Base-by-base conservation (phyloP, 371 early-diverging fungal species). In the Lichtheimia corymbifera region DNA sequence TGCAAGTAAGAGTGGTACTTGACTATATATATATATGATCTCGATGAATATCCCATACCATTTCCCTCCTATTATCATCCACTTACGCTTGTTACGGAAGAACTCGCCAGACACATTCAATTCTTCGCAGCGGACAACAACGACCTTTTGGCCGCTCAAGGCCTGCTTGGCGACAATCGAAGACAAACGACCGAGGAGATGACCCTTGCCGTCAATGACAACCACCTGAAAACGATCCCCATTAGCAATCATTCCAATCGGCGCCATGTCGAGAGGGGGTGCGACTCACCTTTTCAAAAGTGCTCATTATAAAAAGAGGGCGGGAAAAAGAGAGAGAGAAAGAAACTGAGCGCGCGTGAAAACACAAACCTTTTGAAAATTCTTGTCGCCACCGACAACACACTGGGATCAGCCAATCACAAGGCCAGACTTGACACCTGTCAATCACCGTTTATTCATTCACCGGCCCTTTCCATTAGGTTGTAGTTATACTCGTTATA, bases 181-280 rank as follows among this genome's bases (percentile, higher is more conserved):
- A 67, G 99, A 96, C 56, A 99, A 89, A 78, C 99, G 99, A 78
- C 99, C 99, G 74, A 95, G 87, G 59, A 99, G 87, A 85, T 99
- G 99, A 72, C 93, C 99, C 85, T 97, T 97, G 74, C 88, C 99
- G 88, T 99, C 99, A 82, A 99, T 93, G 77, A 99, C 93, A 80
- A 98, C 84, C 77, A 94, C 94, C 96, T 97, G 82, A n/a, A 43
- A 13, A 59, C 47, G 58, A 47, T 28, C 53, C 35, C 43, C 13
- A 45, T 56, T 13, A 49, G 7, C 14, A 25, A 52, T 50, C 20
- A 40, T 41, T 9, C 28, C 13, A n/a, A 20, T 54, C 35, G 51
- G 27, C 55, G 54, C 43, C 45, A 47, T 55, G 41, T n/a, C n/a
- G n/a, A n/a, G 6, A 1, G 6, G 9, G 28, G 3, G 41, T 13